A percentile compares a stretch with the other conserved stretches of the same genome.
Evolutionary conservation across 768 basidiomycete genomes (phyloP).

Genomic region (Boletus subparvulus): DNA sequence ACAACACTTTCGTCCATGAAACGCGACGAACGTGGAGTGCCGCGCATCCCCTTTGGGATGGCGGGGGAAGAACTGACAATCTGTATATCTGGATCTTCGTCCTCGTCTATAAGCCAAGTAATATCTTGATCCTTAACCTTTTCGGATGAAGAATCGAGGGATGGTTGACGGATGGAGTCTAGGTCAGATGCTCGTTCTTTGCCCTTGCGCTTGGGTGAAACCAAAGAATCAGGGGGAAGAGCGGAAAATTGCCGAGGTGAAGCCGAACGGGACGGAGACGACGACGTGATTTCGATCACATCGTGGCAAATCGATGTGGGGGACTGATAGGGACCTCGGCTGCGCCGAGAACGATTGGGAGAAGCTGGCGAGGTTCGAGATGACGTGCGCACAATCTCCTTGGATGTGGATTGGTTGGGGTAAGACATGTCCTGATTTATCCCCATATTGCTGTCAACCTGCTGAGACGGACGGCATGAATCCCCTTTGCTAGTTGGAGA

Average conservation of each 20-base stretch:
- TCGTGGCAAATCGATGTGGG: slow-evolving; percentile 24
- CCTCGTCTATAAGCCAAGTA: slow-evolving; percentile 67
- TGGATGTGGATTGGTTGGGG: slow-evolving; percentile 5
- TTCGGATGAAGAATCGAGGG: not conserved
- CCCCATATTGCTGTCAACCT: slow-evolving; percentile 51
- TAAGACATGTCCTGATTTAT: slow-evolving; percentile 45
- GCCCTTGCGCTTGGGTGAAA: slow-evolving; percentile 2
- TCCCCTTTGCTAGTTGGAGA: slow-evolving; percentile 25
- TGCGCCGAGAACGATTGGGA: slow-evolving; percentile 5
- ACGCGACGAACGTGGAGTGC: not conserved
- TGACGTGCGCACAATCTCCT: slow-evolving; percentile 1
- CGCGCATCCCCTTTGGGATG: slow-evolving; percentile 7
- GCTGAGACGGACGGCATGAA: slow-evolving; percentile 42
- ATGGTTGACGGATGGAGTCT: not conserved
- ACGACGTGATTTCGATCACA: slow-evolving; percentile 35
- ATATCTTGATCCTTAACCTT: slow-evolving; percentile 41
- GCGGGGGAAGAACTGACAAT: slow-evolving; percentile 54
- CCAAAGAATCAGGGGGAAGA: not conserved
- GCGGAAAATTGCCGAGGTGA: slow-evolving; percentile 10
- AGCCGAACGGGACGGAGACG: slow-evolving; percentile 24
- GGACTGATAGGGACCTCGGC: slow-evolving; percentile 6
- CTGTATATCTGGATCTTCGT: slow-evolving; percentile 54
- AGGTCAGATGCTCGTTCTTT: slow-evolving; percentile 12
- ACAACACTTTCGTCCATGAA: slow-evolving; percentile 23
- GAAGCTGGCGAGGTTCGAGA: slow-evolving; percentile 15